Evolutionary conservation across 768 basidiomycete species (phyloP).

Genomic region (Auriscalpium microsporum): DNA sequence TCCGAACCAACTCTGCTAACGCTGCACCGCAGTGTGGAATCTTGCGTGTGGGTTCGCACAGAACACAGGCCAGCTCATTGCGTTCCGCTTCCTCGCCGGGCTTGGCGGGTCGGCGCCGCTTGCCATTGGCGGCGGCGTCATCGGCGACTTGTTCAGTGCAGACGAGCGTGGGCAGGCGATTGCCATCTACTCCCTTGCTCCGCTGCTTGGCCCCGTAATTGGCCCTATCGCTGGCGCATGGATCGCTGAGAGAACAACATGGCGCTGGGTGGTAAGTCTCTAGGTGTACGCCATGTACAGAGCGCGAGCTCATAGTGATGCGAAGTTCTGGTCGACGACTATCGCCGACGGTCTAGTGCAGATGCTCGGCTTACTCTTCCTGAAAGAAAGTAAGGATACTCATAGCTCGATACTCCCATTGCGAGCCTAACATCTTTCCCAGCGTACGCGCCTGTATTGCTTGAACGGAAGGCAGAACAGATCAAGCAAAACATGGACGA

Average conservation of each 20-base stretch:
- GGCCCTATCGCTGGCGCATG: constrained; percentile 62
- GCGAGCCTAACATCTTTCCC: neutral
- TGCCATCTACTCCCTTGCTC: constrained; percentile 57
- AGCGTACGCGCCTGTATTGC: constrained; percentile 24
- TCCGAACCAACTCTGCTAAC: neutral
- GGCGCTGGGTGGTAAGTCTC: constrained; percentile 58
- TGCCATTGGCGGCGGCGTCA: constrained; percentile 54
- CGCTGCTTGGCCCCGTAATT: constrained; percentile 55
- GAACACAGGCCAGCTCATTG: constrained; percentile 27
- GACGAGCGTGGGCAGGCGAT: constrained; percentile 62
- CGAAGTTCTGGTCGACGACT: constrained; percentile 2
- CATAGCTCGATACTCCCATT: neutral
- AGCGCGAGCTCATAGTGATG: neutral
- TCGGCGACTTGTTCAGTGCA: constrained; percentile 53
- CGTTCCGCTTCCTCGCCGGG: constrained; percentile 50
- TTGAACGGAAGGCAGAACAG: constrained; percentile 43
- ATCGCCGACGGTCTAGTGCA: constrained; percentile 51
- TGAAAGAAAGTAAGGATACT: constrained; percentile 52
- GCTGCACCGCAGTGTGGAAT: constrained; percentile 40
- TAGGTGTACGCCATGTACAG: neutral
- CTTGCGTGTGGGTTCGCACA: constrained; percentile 51
- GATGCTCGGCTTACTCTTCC: constrained; percentile 42
- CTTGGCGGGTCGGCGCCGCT: constrained; percentile 68
- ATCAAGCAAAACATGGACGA: constrained; percentile 37
- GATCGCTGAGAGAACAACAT: constrained; percentile 55